Base-by-base conservation (phyloP, 345 rosid genomes). In the Eucalyptus regnans region DNA sequence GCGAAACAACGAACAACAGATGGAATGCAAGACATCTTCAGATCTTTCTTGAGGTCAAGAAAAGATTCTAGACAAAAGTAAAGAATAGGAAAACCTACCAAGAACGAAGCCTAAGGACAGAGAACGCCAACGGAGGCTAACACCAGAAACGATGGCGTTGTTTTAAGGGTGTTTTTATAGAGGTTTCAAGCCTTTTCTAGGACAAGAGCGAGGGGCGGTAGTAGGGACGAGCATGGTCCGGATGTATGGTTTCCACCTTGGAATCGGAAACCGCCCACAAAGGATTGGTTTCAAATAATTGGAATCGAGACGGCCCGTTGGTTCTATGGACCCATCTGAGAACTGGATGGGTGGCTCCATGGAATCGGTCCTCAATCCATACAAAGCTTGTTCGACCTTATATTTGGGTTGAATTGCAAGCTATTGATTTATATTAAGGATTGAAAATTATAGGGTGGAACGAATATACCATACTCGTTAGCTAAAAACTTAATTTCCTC, bases 311-410 rank as follows among this genome's bases (percentile, higher is more conserved):
- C 0, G 16, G 1, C 20, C 20, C 1, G 15, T 50, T 16, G 3
- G 54, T 50, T 50, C 54, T 51, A 51, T 51, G 7, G 54, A 51
- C 54, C 7, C 3, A 51, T 16, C 2, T 51, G 1, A 1, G 54
- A 51, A 51, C 0, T 0, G 2, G 3, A 51, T 0, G 8, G 20
- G 54, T 51, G 54, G 54, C 20, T 16, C 54, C 54, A 6, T 3
- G 4, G 1, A 51, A 51, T 1, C 54, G 1, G 1, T 51, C 54
- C 54, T 1, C 22, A 0, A 17, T 51, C 54, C 54, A 51, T 17
- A 51, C 41, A 51, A 1, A 17, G 22, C 22, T 51, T 17, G 22
- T 51, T 51, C 54, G 1, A 51, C 4, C 22, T 51, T 51, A 51
- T 17, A 51, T 51, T 51, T 51, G 0, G 1, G 9, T 51, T 51